These are phyloP conservation scores for Leccinum obscurum DNA, from an alignment of 768 basidiomycete species.

Conservation along the genomic window DNA sequence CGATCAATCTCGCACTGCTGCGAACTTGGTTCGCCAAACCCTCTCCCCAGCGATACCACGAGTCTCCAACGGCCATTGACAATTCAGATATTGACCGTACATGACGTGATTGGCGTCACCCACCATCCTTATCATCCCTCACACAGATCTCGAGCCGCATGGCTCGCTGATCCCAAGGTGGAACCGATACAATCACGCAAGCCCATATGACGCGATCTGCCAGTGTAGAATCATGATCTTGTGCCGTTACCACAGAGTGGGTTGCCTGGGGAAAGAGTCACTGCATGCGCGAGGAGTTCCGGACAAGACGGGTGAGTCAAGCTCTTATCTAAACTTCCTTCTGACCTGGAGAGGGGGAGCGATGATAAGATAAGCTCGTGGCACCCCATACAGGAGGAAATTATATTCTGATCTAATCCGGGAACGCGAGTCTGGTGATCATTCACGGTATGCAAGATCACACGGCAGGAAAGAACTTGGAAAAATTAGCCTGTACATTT, in stretches of 20 bases:
- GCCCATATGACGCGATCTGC: not conserved
- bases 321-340: not conserved
- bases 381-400: not conserved
- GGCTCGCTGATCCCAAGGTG: not conserved
- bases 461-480: too few relatives aligned
- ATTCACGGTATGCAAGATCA: not conserved
- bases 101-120: not conserved
- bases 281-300: not conserved
- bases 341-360: not conserved
- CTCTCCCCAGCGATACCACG: not conserved
- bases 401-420: not conserved
- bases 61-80: not conserved
- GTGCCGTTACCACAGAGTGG: not conserved
- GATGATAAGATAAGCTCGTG: not conserved
- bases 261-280: not conserved
- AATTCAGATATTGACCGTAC: not conserved
- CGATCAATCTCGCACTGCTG: not conserved
- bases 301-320: not conserved
- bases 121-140: not conserved
- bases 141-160: not conserved
- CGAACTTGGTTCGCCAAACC: not conserved
- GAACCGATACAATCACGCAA: not conserved
- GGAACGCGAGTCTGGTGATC: not conserved
- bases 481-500: too few relatives aligned
- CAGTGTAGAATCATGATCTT: not conserved